Conservation (phyloP, 495 filamentous ascomycete species). For the Aspergillus coremiiformis region DNA sequence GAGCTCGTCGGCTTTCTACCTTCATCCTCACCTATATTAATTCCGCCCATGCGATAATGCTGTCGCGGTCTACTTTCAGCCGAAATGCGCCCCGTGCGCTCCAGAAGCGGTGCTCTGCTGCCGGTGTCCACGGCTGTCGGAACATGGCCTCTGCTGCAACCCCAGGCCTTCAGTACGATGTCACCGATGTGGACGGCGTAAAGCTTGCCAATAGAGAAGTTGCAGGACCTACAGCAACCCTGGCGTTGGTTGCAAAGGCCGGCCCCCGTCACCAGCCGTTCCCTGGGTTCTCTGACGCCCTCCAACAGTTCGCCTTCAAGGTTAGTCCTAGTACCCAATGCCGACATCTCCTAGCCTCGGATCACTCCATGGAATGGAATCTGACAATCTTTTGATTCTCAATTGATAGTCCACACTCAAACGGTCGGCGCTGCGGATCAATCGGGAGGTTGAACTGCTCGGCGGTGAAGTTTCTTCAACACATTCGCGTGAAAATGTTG, state of each 20-base stretch:
- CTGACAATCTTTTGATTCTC: constrained; percentile 9
- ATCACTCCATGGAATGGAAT: background rate
- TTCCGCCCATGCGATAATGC: constrained; percentile 61
- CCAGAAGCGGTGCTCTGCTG: constrained; percentile 54
- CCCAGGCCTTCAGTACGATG: constrained; percentile 78
- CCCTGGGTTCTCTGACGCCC: constrained; percentile 80
- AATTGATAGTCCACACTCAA: constrained; percentile 66
- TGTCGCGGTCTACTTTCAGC: constrained; percentile 73
- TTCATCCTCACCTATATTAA: constrained; percentile 19
- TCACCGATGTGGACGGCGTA: constrained; percentile 73
- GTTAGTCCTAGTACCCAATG: constrained; percentile 47
- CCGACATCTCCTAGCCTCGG: background rate
- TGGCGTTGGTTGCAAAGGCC: constrained; percentile 86
- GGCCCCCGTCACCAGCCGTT: constrained; percentile 84
- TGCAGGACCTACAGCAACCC: constrained; percentile 75
- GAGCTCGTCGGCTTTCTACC: constrained; percentile 29
- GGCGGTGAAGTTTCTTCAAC: constrained; percentile 76
- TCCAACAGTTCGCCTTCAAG: constrained; percentile 95
- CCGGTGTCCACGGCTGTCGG: constrained; percentile 49
- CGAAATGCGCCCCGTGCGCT: constrained; percentile 71
- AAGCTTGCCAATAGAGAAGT: constrained; percentile 88
- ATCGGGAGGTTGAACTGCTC: constrained; percentile 88
- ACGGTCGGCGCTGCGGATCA: constrained; percentile 83
- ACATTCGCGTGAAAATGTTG: constrained; percentile 86
- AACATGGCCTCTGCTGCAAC: constrained; percentile 76